Evolutionary conservation across 179 eudicot genomes (phyloP), one percentile per base, ranked within the genome.

Genomic region (Carnegiea gigantea): DNA sequence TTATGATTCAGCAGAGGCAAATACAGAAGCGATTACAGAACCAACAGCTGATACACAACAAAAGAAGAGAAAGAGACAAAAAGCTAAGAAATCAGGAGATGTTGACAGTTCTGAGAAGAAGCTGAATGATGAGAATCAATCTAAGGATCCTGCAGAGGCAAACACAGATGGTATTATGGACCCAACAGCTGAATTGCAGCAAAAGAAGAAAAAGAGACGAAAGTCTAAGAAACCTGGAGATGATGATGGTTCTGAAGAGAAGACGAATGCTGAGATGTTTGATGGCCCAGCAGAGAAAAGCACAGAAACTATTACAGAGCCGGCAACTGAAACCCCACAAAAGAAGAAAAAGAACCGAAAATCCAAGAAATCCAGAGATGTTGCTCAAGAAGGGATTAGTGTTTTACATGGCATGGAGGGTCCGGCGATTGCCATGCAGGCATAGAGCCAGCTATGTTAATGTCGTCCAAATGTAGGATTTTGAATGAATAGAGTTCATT

Each of bases 11-110:
- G 71, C 72, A 24, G 73, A 67, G 54, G 67, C 51, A 53, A 77
- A 64, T 14, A 62, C 33, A 77, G 79, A 82, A 73, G 43, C 82
- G 26, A 30, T 44, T 67, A 1, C 81, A 82, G 53, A 75, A 65
- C 49, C 43, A 33, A 33, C 36, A 11, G 48, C 40, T 10, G 86
- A 83, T 26, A 84, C 82, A 67, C 77, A 20, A 30, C 81, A 84
- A 72, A 88, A 81, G 60, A 80, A 90, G 72, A 84, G 84, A 3
- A 95, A 91, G 88, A 95, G 93, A 78, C 88, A 94, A 53, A 93
- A 92, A 82, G 82, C 92, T 13, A 82, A 79, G 2, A 87, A 87
- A 83, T 90, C 95, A 9, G 83, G 68, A 49, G 87, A 79, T 20
- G 83, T 18, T n/a, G 6, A 28, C 15, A 9, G 26, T 51, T 76